Conservation (phyloP, 1,139 yeast species). For the Nakaseomyces delphensis region DNA sequence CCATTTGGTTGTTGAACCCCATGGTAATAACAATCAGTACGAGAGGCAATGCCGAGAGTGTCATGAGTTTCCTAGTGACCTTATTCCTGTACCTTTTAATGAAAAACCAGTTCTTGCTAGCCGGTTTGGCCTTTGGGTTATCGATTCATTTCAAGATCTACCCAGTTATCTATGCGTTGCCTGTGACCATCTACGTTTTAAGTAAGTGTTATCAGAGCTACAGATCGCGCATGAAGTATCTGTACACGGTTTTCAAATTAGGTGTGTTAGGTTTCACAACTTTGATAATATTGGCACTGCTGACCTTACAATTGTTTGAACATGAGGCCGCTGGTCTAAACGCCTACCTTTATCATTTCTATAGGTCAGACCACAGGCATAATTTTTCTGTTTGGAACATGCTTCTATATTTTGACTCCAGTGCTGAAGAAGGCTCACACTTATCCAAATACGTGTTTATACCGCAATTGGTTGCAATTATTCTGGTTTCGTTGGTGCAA, state of each 20-base stretch:
- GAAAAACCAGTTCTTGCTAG: constrained; percentile 33
- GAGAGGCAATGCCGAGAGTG: constrained; percentile 87
- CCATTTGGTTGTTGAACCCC: constrained; percentile 86
- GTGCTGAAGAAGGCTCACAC: constrained; percentile 15
- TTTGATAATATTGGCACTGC: constrained; percentile 36
- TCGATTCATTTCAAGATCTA: constrained; percentile 86
- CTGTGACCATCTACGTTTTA: constrained; percentile 23
- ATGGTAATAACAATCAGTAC: constrained; percentile 93
- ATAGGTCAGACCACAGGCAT: constrained; percentile 85
- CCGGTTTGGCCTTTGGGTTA: constrained; percentile 65
- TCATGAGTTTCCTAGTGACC: constrained; percentile 71
- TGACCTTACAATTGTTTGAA: constrained; percentile 35
- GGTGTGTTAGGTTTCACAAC: constrained; percentile 20
- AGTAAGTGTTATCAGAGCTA: constrained; percentile 7
- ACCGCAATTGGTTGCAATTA: constrained; percentile 60
- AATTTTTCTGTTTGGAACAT: constrained; percentile 85
- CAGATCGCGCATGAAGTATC: constrained; percentile 2
- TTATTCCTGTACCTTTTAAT: constrained; percentile 43
- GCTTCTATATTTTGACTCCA: constrained; percentile 58
- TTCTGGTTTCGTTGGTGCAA: constrained; percentile 13
- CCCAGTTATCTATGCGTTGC: constrained; percentile 77
- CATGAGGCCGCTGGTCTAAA: neutral
- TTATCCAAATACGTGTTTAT: constrained; percentile 54
- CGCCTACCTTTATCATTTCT: constrained; percentile 71
- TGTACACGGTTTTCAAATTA: constrained; percentile 6